Conservation (phyloP, 83 land plant genomes). For the Diphasiastrum complanatum region DNA sequence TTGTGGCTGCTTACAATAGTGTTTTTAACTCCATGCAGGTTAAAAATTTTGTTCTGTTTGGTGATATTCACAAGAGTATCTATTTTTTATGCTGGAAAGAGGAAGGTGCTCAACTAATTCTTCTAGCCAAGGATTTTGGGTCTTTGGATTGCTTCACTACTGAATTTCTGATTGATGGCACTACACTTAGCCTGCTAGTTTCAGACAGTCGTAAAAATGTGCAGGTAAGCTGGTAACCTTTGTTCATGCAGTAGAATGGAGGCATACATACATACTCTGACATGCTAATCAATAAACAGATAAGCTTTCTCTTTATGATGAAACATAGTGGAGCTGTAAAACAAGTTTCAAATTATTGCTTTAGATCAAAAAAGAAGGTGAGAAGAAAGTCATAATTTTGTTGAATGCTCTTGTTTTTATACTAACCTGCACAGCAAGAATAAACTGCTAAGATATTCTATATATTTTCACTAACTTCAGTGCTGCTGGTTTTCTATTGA, state of each 20-base stretch:
- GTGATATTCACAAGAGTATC: conserved; percentile 94
- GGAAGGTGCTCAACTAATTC: conserved; percentile 77
- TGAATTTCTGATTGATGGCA: conserved; percentile 97
- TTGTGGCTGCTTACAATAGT: too few species aligned
- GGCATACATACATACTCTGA: too few species aligned
- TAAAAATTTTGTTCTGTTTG: conserved; percentile 86
- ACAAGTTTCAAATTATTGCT: too few species aligned
- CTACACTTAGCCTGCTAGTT: conserved; percentile 85
- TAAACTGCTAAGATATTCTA: neutral
- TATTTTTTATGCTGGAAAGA: conserved; percentile 97
- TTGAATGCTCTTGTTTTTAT: neutral
- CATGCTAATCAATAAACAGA: too few species aligned
- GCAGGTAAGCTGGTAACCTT: conserved; percentile 49
- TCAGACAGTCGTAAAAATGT: conserved; percentile 89
- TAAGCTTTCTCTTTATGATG: too few species aligned
- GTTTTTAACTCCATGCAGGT: conserved; percentile 52
- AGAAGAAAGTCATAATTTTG: neutral
- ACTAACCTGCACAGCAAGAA: too few species aligned
- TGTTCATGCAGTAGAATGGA: too few species aligned
- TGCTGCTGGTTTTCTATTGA: neutral
- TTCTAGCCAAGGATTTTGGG: conserved; percentile 95
- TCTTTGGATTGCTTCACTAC: conserved; percentile 89
- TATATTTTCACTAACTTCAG: neutral
- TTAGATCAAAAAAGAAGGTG: too few species aligned
- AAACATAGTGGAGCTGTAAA: too few species aligned